Conservation (phyloP, 495 filamentous ascomycete genomes). For the Neurospora sp. region DNA sequence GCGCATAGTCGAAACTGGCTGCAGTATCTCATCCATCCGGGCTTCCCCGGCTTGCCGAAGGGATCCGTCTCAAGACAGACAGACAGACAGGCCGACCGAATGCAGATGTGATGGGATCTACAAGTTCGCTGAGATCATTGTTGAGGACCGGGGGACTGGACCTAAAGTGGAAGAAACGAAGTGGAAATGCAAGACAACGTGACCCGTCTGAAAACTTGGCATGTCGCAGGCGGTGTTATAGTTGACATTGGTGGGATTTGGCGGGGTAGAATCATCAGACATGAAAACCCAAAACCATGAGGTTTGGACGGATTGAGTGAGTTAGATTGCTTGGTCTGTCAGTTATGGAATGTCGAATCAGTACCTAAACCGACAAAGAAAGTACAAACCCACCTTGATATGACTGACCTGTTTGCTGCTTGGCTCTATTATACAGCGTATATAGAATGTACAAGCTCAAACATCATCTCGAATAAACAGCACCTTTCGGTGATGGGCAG, state of each 20-base stretch:
- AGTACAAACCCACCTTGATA: background rate
- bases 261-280: background rate
- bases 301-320: background rate
- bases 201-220: background rate
- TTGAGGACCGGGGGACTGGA: background rate
- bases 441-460: background rate
- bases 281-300: background rate
- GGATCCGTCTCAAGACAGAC: background rate
- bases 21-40: background rate
- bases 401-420: background rate
- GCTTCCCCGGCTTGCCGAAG: background rate
- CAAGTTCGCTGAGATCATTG: background rate
- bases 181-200: background rate
- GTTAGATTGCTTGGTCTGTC: no score
- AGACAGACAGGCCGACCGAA: background rate
- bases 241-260: background rate
- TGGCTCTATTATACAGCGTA: background rate
- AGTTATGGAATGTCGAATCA: no score
- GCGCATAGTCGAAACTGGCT: background rate
- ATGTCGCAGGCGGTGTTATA: background rate
- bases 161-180: background rate
- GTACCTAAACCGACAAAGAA: background rate
- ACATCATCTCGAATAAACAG: background rate
- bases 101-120: background rate
- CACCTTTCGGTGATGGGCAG: background rate